Percentiles rank a stretch among this genome's conserved stretches.
phyloP scores from a whole-genome alignment of 2,329 filamentous ascomycete genomes.

The Cladosporium phlei region DNA sequence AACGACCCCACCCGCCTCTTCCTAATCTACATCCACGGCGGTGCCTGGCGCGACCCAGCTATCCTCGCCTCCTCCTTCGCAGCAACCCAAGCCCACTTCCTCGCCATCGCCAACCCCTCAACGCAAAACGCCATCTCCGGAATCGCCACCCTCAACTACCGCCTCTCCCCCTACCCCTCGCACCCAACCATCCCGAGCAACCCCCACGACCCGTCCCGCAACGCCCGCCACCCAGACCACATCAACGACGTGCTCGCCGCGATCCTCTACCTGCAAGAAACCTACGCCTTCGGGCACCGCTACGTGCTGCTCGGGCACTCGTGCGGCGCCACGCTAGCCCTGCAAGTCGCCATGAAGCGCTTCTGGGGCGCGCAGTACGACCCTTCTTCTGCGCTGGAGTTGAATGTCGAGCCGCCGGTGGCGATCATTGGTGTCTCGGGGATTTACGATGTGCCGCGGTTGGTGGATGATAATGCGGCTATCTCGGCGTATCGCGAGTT shows the following conservation, averaged over 20 bases:
- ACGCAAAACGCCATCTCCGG: conserved; percentile 44
- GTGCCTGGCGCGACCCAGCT: conserved; percentile 47
- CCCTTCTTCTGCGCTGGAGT: conserved; percentile 22
- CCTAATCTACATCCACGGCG: conserved; percentile 46
- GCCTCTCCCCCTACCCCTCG: conserved; percentile 50
- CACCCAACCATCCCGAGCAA: conserved; percentile 43
- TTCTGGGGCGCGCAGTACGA: conserved; percentile 30
- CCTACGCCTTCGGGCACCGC: conserved; percentile 39
- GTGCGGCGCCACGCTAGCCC: conserved; percentile 59
- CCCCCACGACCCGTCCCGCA: conserved; percentile 43
- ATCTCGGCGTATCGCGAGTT: conserved; percentile 55
- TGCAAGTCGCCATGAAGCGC: conserved; percentile 54
- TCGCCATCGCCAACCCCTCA: conserved; percentile 19
- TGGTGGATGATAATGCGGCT: conserved; percentile 42
- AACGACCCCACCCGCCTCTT: conserved; percentile 22
- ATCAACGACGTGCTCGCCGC: conserved; percentile 53
- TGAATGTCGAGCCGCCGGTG: conserved; percentile 37
- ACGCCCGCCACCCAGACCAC: conserved; percentile 57
- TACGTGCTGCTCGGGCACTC: conserved; percentile 61
- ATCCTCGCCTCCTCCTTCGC: conserved; percentile 35
- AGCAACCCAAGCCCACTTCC: conserved; percentile 35
- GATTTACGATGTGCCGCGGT: conserved; percentile 59
- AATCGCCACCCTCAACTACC: conserved; percentile 62
- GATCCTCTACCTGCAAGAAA: conserved; percentile 46
- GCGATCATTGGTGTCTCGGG: conserved; percentile 60